Percentiles rank a stretch among this genome's conserved stretches.
These are phyloP conservation scores for Termitomyces sp. DNA, from an alignment of 768 basidiomycete species.

Conservation along the genomic window DNA sequence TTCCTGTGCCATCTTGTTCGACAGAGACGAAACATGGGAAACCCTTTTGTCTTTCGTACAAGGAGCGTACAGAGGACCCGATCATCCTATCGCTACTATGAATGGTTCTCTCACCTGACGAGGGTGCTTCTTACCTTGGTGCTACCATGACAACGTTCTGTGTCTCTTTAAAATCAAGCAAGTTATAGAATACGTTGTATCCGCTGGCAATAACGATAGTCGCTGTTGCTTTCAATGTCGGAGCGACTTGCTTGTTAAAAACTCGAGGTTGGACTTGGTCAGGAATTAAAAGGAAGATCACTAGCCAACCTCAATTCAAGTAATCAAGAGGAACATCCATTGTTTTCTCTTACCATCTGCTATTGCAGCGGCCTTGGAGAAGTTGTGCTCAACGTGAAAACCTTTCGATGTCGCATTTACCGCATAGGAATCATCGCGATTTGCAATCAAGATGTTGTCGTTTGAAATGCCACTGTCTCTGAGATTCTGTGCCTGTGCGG, in stretches of 20 bases:
- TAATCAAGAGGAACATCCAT: neutral
- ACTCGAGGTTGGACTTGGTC: conserved; percentile 60
- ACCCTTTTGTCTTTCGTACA: conserved; percentile 55
- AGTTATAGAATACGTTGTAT: conserved; percentile 60
- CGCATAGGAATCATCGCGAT: conserved; percentile 53
- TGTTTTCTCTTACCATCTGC: conserved; percentile 43
- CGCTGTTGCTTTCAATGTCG: conserved; percentile 41
- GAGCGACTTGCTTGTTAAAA: conserved; percentile 52
- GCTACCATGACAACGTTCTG: conserved; percentile 68
- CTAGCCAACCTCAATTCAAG: conserved; percentile 21
- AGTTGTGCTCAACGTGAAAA: conserved; percentile 54
- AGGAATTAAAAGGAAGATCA: conserved; percentile 57
- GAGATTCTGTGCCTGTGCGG: conserved; percentile 62
- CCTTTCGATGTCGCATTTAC: conserved; percentile 51
- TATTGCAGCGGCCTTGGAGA: conserved; percentile 46
- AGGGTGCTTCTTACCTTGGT: conserved; percentile 36
- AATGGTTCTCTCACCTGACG: neutral
- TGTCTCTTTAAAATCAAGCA: conserved; percentile 44
- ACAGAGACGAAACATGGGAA: conserved; percentile 65
- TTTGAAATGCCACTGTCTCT: conserved; percentile 60
- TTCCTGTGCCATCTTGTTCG: conserved; percentile 54
- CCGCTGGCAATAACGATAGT: conserved; percentile 59
- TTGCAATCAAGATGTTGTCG: conserved; percentile 55
- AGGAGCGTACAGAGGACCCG: conserved; percentile 57
- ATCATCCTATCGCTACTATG: conserved; percentile 44